These are phyloP conservation scores for Populus hybrid DNA, from an alignment of 441 rosid species.

Conservation along the genomic window DNA sequence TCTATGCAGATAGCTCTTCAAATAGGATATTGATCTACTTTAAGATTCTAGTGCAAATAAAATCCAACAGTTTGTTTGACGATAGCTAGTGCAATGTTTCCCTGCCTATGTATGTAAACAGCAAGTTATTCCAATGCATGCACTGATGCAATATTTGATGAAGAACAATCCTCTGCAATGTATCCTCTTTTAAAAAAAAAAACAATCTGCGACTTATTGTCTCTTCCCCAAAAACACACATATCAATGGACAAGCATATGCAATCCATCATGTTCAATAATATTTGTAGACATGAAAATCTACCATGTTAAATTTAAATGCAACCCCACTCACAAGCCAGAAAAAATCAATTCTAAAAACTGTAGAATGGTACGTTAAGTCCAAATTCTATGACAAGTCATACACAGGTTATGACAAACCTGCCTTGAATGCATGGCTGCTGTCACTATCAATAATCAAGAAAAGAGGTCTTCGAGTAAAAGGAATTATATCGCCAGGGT, in stretches of 20 bases:
- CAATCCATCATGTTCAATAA: background rate
- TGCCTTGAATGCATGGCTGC: constrained; percentile 99
- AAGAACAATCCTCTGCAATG: background rate
- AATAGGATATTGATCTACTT: background rate
- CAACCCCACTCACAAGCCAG: background rate
- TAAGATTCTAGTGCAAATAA: background rate
- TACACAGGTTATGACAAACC: constrained; percentile 85
- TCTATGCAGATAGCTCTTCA: background rate
- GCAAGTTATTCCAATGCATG: background rate
- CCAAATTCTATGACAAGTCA: constrained; percentile 12
- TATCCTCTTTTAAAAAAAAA: too few species aligned
- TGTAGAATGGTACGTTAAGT: background rate
- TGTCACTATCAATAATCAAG: constrained; percentile 88
- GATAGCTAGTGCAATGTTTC: background rate
- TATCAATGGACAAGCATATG: background rate
- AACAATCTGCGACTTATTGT: background rate
- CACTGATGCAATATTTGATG: background rate
- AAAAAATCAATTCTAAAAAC: background rate
- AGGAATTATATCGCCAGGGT: constrained; percentile 93
- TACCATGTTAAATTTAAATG: background rate
- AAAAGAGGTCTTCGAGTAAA: constrained; percentile 89
- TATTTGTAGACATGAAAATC: background rate
- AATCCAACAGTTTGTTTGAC: background rate
- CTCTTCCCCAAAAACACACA: background rate
- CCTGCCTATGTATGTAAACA: background rate